Conservation (phyloP, 495 filamentous ascomycete genomes). For the Hypoxylon trugodes region DNA sequence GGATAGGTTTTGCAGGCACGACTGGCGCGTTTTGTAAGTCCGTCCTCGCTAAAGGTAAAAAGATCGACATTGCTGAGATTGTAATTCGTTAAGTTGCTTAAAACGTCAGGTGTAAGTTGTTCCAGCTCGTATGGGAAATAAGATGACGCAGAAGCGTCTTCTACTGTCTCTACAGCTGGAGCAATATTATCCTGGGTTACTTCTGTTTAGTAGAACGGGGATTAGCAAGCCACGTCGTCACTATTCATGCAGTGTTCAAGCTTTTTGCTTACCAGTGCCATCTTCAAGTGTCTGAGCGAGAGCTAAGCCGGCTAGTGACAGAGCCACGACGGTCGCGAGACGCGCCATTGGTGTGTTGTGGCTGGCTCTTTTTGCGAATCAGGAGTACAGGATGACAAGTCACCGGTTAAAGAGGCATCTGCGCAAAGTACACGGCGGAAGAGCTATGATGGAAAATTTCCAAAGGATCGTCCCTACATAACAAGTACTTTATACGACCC, state of each 20-base stretch:
- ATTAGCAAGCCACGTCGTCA: slow-evolving; percentile 21
- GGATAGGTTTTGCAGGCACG: slow-evolving; percentile 59
- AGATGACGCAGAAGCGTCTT: slow-evolving; percentile 19
- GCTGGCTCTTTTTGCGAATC: slow-evolving; percentile 2
- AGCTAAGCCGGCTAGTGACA: slow-evolving; percentile 33
- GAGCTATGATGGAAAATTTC: slow-evolving; percentile 8
- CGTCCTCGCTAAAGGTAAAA: slow-evolving; percentile 28
- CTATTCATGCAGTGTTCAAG: slow-evolving; percentile 10
- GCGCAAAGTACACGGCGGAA: slow-evolving; percentile 10
- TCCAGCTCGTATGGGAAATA: slow-evolving; percentile 49
- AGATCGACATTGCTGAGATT: slow-evolving; percentile 34
- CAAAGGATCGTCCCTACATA: slow-evolving; percentile 21
- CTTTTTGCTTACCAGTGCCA: slow-evolving; percentile 26
- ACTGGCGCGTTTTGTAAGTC: slow-evolving; percentile 1
- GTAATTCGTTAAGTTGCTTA: slow-evolving; percentile 43
- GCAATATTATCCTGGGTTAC: slow-evolving; percentile 29
- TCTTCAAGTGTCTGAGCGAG: slow-evolving; percentile 31
- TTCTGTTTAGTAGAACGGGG: slow-evolving; percentile 12
- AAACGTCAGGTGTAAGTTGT: slow-evolving; percentile 49
- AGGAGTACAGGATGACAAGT: slow-evolving; percentile 1
- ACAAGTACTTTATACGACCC: slow-evolving; percentile 25
- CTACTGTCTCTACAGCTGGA: slow-evolving; percentile 28
- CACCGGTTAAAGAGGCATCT: slow-evolving; percentile 12
- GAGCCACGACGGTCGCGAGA: slow-evolving; percentile 30
- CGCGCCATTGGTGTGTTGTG: slow-evolving; percentile 24